These are phyloP conservation scores for Jaapia argillacea DNA, from an alignment of 768 basidiomycete genomes.

Conservation along the genomic window DNA sequence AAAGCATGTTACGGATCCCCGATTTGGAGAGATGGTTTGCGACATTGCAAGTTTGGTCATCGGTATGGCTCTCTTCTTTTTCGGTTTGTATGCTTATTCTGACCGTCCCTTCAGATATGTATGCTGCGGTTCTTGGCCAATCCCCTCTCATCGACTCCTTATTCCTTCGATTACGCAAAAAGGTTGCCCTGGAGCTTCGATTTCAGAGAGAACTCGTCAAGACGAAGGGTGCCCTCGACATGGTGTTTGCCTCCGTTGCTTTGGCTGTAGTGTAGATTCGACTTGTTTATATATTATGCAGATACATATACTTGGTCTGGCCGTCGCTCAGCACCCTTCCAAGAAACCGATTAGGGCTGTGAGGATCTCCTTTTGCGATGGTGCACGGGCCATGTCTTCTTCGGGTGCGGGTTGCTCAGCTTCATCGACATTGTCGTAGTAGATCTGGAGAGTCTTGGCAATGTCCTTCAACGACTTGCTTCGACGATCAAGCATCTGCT, in stretches of 20 bases:
- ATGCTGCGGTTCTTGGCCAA: conserved; percentile 84
- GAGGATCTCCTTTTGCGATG: conserved; percentile 60
- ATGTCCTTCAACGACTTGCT: conserved; percentile 64
- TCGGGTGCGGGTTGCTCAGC: conserved; percentile 19
- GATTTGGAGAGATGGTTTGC: conserved; percentile 85
- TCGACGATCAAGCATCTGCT: conserved; percentile 67
- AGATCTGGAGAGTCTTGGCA: conserved; percentile 58
- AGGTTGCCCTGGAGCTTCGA: conserved; percentile 74
- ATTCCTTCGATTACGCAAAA: conserved; percentile 71
- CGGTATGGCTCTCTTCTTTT: conserved; percentile 45
- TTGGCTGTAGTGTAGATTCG: conserved; percentile 15
- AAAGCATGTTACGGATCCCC: conserved; percentile 79
- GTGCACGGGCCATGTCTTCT: conserved; percentile 23
- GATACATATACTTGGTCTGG: conserved; percentile 2
- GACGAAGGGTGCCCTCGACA: conserved; percentile 80
- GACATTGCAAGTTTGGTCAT: conserved; percentile 75
- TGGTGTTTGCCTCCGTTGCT: conserved; percentile 65
- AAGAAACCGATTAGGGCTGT: conserved; percentile 59
- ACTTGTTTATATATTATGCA: conserved; percentile 10
- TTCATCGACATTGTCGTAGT: conserved; percentile 65
- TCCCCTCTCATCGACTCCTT: conserved; percentile 87
- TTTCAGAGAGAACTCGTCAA: conserved; percentile 84
- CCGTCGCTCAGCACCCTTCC: conserved; percentile 21
- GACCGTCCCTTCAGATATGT: conserved; percentile 58
- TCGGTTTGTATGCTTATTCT: not conserved